Evolutionary conservation across 305 asterid species (phyloP).

Genomic region (Striga hermonthica): DNA sequence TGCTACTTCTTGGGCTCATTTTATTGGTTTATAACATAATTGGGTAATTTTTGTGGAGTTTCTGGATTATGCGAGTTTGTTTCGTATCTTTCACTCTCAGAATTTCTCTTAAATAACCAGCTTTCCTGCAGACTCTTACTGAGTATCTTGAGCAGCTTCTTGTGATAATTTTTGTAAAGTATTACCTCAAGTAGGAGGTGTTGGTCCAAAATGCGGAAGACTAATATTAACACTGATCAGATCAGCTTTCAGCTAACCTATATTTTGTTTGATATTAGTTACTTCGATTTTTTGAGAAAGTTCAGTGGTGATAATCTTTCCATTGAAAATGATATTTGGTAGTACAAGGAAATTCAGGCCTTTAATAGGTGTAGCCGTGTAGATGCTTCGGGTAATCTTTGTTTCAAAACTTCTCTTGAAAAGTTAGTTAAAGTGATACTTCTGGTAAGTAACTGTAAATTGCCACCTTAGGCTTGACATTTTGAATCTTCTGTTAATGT

Average conservation of each 20-base stretch:
- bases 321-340: too few species aligned
- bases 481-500: neutral
- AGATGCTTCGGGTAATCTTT: neutral
- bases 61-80: neutral
- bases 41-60: neutral
- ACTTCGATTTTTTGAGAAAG: too few species aligned
- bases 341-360: too few species aligned
- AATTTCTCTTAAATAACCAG: neutral
- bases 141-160: too few species aligned
- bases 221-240: too few species aligned
- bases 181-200: too few species aligned
- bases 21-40: neutral
- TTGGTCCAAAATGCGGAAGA: too few species aligned
- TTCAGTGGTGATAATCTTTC: too few species aligned
- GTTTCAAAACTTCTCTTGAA: neutral
- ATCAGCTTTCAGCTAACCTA: constrained; percentile 5
- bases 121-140: neutral
- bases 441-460: neutral
- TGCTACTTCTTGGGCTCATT: constrained; percentile 8
- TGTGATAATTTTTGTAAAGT: too few species aligned
- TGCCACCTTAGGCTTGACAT: neutral
- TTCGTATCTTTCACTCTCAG: neutral
- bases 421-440: constrained; percentile 4
- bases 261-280: too few species aligned
- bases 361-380: too few species aligned